phyloP scores from a whole-genome alignment of 2,329 filamentous ascomycete genomes.

The Xylariaceae sp. region DNA sequence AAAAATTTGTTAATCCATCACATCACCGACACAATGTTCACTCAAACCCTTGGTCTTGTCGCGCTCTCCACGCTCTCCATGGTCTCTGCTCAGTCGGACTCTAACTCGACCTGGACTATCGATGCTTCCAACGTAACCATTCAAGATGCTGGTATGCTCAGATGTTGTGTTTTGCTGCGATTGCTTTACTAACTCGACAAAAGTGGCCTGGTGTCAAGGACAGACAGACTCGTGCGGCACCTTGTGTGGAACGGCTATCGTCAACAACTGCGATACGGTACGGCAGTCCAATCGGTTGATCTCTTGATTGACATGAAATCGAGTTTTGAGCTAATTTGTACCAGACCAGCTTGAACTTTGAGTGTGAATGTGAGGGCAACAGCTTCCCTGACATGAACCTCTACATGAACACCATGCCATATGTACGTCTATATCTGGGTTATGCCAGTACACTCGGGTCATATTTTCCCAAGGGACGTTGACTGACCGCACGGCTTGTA shows the following conservation, averaged over 20 bases:
- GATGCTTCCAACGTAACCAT: conserved; percentile 28
- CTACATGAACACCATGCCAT: conserved; percentile 47
- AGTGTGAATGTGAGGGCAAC: conserved; percentile 47
- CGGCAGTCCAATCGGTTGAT: conserved; percentile 20
- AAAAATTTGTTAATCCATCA: background rate
- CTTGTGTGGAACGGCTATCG: conserved; percentile 39
- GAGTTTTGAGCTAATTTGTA: background rate
- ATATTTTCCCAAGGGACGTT: background rate
- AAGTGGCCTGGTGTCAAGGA: conserved; percentile 46
- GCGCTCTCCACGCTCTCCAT: conserved; percentile 40
- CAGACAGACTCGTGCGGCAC: conserved; percentile 46
- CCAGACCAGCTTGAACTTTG: conserved; percentile 36
- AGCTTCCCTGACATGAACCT: conserved; percentile 48
- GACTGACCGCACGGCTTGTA: conserved; percentile 19
- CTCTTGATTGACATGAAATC: background rate
- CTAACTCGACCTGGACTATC: conserved; percentile 41
- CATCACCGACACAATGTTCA: conserved; percentile 22
- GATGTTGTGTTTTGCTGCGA: background rate
- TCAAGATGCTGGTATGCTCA: conserved; percentile 35
- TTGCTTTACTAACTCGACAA: conserved; percentile 13
- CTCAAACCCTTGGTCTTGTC: conserved; percentile 31
- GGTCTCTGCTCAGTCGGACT: conserved; percentile 37
- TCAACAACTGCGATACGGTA: conserved; percentile 45
- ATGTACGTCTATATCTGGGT: conserved; percentile 23
- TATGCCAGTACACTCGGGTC: background rate